Evolutionary conservation across 2,329 filamentous ascomycete genomes (phyloP), one percentile per base, ranked within the genome.

Genomic region (Talaromyces rugulosus): DNA sequence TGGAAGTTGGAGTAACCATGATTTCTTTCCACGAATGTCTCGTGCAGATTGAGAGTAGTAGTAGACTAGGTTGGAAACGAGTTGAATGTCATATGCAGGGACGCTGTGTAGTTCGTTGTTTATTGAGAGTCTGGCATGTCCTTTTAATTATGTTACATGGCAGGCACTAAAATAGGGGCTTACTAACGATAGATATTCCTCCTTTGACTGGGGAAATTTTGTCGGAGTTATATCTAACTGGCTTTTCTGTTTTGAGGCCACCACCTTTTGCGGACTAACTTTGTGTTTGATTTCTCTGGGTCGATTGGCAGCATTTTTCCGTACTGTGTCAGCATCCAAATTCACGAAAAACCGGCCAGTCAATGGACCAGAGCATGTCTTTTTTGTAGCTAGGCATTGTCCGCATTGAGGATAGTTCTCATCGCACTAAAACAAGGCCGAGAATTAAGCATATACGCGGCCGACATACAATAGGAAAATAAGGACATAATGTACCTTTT

Each of bases 391-490:
- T 7, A 53, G n/a, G 52, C 60, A 62, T 23, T 9, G 36, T 3
- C 60, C 60, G 30, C 60, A 58, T 14, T 58, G 55, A n/a, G 60
- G 60, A 58, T 62, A 62, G 3, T 23, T 23, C 28, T 58, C 60
- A 18, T 62, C 60, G 50, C 60, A 62, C 60, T 62, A 58, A 36
- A 58, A 30, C n/a, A 3, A 7, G 16, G 5, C 9, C 42, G 6
- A 47, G 8, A 5, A 5, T 47, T 47, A 14, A 47, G 8, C 5
- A 27, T n/a, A 40, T 44, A 44, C 42, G 12, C 12, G 2, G 42
- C 27, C 27, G 7, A n/a, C 8, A 5, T 14, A n/a, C 5, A 40
- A 40, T 40, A 40, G 31, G 31, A 9, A 33, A 33, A 23, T 23
- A 23, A 4, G 40, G 6, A 16, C 27, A 12, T 6, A 2, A 33